A percentile compares a stretch with the other conserved stretches of the same genome.
phyloP scores from a whole-genome alignment of 2,329 filamentous ascomycete genomes.

The Penicillium sp. region DNA sequence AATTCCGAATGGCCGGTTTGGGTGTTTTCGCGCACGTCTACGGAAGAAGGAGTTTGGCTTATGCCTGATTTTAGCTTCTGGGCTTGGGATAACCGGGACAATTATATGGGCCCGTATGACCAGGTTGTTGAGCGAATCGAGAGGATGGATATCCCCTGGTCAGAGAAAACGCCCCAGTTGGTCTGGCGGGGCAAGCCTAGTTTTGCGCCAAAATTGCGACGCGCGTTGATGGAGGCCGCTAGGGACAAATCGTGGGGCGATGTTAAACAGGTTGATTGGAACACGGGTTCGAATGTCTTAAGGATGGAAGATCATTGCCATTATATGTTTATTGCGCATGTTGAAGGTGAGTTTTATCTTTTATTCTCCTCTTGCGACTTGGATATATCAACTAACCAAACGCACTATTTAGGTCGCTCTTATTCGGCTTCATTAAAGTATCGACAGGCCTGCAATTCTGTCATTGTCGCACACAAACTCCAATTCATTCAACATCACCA shows the following conservation, averaged over 20 bases:
- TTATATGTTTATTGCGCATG: constrained; percentile 55
- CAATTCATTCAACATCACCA: constrained; percentile 52
- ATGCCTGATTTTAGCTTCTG: constrained; percentile 56
- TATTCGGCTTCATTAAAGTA: constrained; percentile 55
- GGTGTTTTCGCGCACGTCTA: constrained; percentile 43
- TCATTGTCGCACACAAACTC: constrained; percentile 50
- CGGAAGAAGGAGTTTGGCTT: constrained; percentile 49
- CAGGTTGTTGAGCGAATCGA: constrained; percentile 38
- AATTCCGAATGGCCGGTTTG: constrained; percentile 41
- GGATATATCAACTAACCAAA: not conserved
- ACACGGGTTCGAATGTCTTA: constrained; percentile 44
- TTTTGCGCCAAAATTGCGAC: constrained; percentile 43
- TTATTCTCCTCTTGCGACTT: not conserved
- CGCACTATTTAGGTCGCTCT: constrained; percentile 32
- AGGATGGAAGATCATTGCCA: constrained; percentile 54
- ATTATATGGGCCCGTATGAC: constrained; percentile 38
- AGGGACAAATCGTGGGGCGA: constrained; percentile 49
- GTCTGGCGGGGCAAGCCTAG: constrained; percentile 52
- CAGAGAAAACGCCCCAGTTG: constrained; percentile 44
- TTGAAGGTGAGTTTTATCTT: constrained; percentile 45
- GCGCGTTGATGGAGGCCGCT: constrained; percentile 42
- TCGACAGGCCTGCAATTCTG: constrained; percentile 50
- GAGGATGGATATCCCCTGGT: constrained; percentile 32
- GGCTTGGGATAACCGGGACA: constrained; percentile 46
- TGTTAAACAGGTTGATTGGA: constrained; percentile 46